These are phyloP conservation scores for Stephania cephalantha DNA, from an alignment of 164 flowering plant species.

Conservation along the genomic window DNA sequence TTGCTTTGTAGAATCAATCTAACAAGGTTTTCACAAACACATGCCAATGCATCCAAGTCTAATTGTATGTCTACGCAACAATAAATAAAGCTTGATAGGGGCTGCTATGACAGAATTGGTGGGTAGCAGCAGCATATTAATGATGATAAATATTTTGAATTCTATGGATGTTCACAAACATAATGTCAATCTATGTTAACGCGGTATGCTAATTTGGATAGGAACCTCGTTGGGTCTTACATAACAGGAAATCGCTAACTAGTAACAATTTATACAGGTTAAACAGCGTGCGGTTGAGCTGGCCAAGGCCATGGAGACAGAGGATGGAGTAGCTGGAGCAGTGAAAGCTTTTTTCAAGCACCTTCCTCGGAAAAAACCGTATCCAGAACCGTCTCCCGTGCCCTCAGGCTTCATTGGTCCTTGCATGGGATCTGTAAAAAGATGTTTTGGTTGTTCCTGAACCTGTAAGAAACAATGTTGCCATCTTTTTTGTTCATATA, in stretches of 20 bases:
- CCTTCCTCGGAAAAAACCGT: constrained; percentile 46
- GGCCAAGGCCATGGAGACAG: constrained; percentile 79
- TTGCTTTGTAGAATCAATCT: too few species aligned
- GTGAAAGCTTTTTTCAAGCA: constrained; percentile 94
- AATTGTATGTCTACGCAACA: too few species aligned
- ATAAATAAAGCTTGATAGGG: too few species aligned
- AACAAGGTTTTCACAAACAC: too few species aligned
- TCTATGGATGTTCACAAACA: neutral
- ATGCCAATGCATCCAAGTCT: too few species aligned
- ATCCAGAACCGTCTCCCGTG: constrained; percentile 25
- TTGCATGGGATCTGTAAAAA: constrained; percentile 22
- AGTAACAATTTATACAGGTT: constrained; percentile 44
- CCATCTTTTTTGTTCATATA: neutral
- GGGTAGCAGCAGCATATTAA: neutral
- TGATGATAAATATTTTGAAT: neutral
- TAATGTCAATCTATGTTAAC: neutral
- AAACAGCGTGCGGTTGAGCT: constrained; percentile 72
- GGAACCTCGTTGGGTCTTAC: neutral
- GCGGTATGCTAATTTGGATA: neutral
- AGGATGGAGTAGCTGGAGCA: constrained; percentile 94
- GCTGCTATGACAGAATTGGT: too few species aligned
- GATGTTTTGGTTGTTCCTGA: constrained; percentile 68
- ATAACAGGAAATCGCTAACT: neutral
- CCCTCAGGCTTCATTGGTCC: constrained; percentile 32
- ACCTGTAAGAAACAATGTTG: neutral